Base-by-base conservation (phyloP, 768 basidiomycete species). In the Lactarius vividus region DNA sequence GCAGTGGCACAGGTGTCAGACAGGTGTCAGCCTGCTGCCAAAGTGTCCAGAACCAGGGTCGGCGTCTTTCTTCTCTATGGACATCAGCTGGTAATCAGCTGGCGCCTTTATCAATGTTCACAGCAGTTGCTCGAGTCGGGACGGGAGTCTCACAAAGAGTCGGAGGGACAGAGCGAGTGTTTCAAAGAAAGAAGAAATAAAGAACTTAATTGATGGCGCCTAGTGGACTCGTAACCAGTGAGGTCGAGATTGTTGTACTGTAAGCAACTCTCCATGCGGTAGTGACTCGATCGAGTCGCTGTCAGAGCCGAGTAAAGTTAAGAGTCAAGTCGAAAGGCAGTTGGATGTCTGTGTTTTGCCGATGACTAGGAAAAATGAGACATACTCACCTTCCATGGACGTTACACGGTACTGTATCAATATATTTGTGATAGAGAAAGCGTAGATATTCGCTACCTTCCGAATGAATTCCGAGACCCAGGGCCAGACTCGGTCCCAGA, bases 391-490 rank as follows among this genome's bases (percentile, higher is more conserved):
- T 0, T 54, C 53, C 53, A 54, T 28, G 4, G 13, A 28, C 13
- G 15, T 4, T 15, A 18, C 53, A 31, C 28, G 31, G n/a, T n/a
- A n/a, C n/a, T n/a, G 18, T 31, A 31, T 18, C 53, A 18, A 20
- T 29, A 28, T 28, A 29, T n/a, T 46, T 9, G n/a, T 46, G n/a
- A 46, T 10, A 15, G 29, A 31, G 53, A 54, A 31, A 9, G 53
- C 18, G 28, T 16, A 29, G n/a, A n/a, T n/a, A n/a, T n/a, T n/a
- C n/a, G 8, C 46, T 52, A 52, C 4, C 33, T 62, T 33, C 61
- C 57, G 49, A 59, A 66, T 11, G 61, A 61, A 20, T 66, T 66
- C 49, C 61, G 65, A 31, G 56, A 28, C 44, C 15, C 9, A 28
- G n/a, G n/a, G n/a, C n/a, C n/a, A n/a, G n/a, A n/a, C n/a, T n/a